A percentile compares a stretch with the other conserved stretches of the same genome.
Conservation (phyloP, 768 basidiomycete genomes). For the Hypholoma fasciculare region DNA sequence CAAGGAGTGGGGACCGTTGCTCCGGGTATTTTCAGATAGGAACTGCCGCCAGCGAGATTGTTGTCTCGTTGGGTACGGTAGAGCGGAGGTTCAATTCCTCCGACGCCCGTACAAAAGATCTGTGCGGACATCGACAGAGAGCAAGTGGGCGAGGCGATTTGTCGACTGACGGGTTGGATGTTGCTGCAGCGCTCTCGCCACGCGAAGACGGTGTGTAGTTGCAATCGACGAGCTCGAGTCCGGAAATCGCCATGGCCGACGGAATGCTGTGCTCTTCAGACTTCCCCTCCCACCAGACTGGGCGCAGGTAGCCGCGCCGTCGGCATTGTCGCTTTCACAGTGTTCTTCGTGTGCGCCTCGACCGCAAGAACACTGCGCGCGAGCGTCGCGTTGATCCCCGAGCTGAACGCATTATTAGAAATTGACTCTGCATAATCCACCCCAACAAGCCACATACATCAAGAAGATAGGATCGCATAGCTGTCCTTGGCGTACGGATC, state of each 20-base stretch:
- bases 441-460: conserved; percentile 81
- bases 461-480: conserved; percentile 90
- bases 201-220: conserved; percentile 11
- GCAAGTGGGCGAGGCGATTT: conserved; percentile 38
- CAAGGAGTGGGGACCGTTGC: too few relatives aligned
- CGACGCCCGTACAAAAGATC: conserved; percentile 8
- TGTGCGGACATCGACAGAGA: conserved; percentile 25
- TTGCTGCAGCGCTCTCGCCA: background rate
- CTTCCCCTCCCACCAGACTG: conserved; percentile 57
- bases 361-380: conserved; percentile 72
- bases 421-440: conserved; percentile 87
- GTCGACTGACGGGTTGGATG: background rate
- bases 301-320: conserved; percentile 68
- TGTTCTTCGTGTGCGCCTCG: conserved; percentile 69
- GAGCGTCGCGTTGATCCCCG: conserved; percentile 78
- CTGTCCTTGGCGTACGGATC: conserved; percentile 95
- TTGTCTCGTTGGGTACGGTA: conserved; percentile 3
- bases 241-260: conserved; percentile 9
- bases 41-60: background rate
- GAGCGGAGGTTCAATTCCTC: conserved; percentile 4
- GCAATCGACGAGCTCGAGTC: conserved; percentile 22
- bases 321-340: conserved; percentile 56
- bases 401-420: conserved; percentile 82
- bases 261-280: conserved; percentile 35
- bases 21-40: conserved; percentile 20